Percentiles rank a stretch among this genome's conserved stretches.
These are phyloP conservation scores for Endocladia muricata DNA, from an alignment of 31 red algal genomes.

Conservation along the genomic window DNA sequence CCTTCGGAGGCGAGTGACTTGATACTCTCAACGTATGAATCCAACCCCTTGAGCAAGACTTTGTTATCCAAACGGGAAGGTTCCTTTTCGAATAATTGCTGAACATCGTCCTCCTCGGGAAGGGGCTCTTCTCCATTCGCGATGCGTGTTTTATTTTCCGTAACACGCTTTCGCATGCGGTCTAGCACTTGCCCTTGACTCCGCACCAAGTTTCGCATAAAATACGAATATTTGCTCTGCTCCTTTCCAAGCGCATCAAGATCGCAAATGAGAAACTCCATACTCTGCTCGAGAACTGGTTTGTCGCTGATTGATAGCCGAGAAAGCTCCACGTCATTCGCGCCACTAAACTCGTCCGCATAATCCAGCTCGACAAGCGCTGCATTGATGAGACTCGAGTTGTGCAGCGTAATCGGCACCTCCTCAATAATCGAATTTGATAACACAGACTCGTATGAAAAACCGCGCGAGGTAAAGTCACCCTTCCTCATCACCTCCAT, in stretches of 20 bases:
- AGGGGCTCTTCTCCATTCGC: conserved; percentile 75
- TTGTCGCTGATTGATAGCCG: conserved; percentile 74
- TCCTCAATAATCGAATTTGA: conserved; percentile 80
- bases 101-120: conserved; percentile 78
- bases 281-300: conserved; percentile 80
- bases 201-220: conserved; percentile 80
- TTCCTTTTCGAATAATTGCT: conserved; percentile 73
- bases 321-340: conserved; percentile 67
- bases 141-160: conserved; percentile 64
- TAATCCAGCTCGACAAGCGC: conserved; percentile 66
- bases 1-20: conserved; percentile 73
- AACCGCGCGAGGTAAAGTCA: conserved; percentile 76
- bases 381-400: conserved; percentile 70
- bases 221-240: conserved; percentile 91
- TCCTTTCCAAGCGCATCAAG: conserved; percentile 88
- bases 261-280: conserved; percentile 83
- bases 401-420: conserved; percentile 69
- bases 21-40: conserved; percentile 69
- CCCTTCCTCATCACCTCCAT: conserved; percentile 75
- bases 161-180: conserved; percentile 77
- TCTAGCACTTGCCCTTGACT: conserved; percentile 67
- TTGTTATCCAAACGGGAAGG: conserved; percentile 80
- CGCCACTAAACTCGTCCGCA: conserved; percentile 60
- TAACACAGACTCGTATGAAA: conserved; percentile 44
- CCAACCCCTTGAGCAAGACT: conserved; percentile 72